Evolutionary conservation across 495 filamentous ascomycete genomes (phyloP).

Genomic region (Penicillium riverlandense): DNA sequence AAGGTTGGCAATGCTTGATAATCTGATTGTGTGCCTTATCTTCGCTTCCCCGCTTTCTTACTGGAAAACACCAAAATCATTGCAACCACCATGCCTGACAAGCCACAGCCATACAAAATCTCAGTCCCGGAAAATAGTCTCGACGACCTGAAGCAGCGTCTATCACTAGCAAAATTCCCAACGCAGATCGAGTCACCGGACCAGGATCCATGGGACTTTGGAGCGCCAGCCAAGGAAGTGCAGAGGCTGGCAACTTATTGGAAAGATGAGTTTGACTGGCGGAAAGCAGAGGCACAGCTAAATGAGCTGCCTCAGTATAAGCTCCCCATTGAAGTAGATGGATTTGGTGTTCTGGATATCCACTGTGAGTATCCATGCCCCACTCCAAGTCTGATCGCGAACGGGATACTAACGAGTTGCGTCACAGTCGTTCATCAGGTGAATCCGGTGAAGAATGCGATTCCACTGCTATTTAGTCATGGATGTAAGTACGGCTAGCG

Average conservation of each 20-base stretch:
- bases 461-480: conserved; percentile 40
- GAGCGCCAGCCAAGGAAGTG: conserved; percentile 31
- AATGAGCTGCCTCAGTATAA: conserved; percentile 39
- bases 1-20: too few species aligned
- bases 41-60: too few species aligned
- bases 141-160: conserved; percentile 28
- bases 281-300: conserved; percentile 30
- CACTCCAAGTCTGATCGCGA: not conserved
- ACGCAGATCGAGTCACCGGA: conserved; percentile 30
- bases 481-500: conserved; percentile 23
- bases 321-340: conserved; percentile 32
- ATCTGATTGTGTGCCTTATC: too few species aligned
- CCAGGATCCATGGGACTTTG: conserved; percentile 26
- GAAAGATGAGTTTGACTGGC: conserved; percentile 35
- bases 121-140: conserved; percentile 29
- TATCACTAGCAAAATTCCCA: conserved; percentile 28
- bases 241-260: conserved; percentile 30
- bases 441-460: conserved; percentile 22
- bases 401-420: not conserved
- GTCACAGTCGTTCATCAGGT: conserved; percentile 31
- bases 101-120: conserved; percentile 22
- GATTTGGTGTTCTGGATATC: conserved; percentile 31
- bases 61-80: not conserved
- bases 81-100: conserved; percentile 8
- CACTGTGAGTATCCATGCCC: conserved; percentile 21